Conservation (phyloP, 495 filamentous ascomycete genomes). For the Neurospora sp. region DNA sequence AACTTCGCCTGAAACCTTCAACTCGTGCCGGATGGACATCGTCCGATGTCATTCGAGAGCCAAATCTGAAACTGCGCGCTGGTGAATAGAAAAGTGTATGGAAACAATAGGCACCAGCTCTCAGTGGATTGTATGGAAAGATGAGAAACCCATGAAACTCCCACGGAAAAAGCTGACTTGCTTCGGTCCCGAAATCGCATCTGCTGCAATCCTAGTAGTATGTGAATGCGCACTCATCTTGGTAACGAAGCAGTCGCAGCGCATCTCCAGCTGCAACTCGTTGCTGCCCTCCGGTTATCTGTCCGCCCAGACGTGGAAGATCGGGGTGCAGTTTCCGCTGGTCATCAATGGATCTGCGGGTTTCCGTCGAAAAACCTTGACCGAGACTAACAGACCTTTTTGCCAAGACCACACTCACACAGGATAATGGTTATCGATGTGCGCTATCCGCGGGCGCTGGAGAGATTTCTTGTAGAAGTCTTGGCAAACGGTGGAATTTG, state of each 20-base stretch:
- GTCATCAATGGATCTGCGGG: background rate
- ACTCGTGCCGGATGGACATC: background rate
- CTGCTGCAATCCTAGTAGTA: background rate
- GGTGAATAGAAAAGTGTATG: background rate
- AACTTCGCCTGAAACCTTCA: background rate
- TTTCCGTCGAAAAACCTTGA: too few relatives aligned
- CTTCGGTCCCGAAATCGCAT: background rate
- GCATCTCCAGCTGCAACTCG: background rate
- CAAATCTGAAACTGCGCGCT: background rate
- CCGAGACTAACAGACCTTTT: background rate
- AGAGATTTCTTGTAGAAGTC: background rate
- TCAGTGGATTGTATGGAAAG: background rate
- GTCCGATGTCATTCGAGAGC: background rate
- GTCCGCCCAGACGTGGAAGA: background rate
- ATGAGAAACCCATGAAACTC: background rate
- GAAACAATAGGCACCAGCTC: background rate
- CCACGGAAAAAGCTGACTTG: background rate
- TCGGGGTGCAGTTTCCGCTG: background rate
- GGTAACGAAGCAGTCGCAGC: background rate
- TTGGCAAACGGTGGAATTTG: background rate
- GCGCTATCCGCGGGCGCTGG: rapidly evolving
- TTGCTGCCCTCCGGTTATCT: background rate
- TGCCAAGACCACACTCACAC: too few relatives aligned
- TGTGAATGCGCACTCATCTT: background rate
- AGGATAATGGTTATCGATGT: too few relatives aligned